Percentiles rank a stretch among this genome's conserved stretches.
Evolutionary conservation across 352 stramenopile species (phyloP).

Genomic region (Globisporangium parvum): DNA sequence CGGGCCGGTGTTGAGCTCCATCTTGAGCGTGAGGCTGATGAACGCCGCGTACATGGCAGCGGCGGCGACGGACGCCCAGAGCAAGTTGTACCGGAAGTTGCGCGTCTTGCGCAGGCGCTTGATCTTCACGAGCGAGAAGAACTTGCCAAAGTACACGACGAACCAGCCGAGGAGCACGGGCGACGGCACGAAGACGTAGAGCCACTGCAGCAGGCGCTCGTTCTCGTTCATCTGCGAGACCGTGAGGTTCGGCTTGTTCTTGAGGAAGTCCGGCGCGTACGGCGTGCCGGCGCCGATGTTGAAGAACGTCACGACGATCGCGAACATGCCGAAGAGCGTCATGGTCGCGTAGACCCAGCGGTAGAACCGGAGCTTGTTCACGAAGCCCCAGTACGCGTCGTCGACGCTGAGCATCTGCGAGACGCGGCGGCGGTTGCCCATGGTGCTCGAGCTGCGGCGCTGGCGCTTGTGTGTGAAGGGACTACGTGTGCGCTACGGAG

Average conservation of each 20-base stretch:
- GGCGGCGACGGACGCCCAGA: constrained; percentile 50
- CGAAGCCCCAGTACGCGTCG: constrained; percentile 72
- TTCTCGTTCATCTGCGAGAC: constrained; percentile 66
- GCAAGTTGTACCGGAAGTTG: constrained; percentile 83
- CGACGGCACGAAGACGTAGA: constrained; percentile 71
- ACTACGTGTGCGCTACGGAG: background rate
- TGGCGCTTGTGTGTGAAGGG: background rate
- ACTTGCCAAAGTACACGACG: constrained; percentile 79
- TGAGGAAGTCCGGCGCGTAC: constrained; percentile 40
- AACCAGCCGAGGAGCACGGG: constrained; percentile 64
- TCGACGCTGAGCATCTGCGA: constrained; percentile 67
- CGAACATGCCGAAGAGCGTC: constrained; percentile 73
- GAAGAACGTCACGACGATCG: constrained; percentile 73
- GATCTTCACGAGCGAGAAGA: constrained; percentile 70
- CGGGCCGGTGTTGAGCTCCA: constrained; percentile 50
- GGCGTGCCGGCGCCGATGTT: constrained; percentile 50
- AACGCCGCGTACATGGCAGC: constrained; percentile 49
- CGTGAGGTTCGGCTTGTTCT: constrained; percentile 36
- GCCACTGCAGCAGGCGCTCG: constrained; percentile 57
- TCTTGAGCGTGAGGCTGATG: constrained; percentile 49
- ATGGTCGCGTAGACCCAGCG: constrained; percentile 66
- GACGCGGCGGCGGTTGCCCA: constrained; percentile 59
- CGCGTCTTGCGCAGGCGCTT: constrained; percentile 67
- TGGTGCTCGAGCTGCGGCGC: constrained; percentile 11
- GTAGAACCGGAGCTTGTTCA: constrained; percentile 71